phyloP scores from a whole-genome alignment of 2,329 filamentous ascomycete genomes.

The Zymoseptoria ardabiliae region DNA sequence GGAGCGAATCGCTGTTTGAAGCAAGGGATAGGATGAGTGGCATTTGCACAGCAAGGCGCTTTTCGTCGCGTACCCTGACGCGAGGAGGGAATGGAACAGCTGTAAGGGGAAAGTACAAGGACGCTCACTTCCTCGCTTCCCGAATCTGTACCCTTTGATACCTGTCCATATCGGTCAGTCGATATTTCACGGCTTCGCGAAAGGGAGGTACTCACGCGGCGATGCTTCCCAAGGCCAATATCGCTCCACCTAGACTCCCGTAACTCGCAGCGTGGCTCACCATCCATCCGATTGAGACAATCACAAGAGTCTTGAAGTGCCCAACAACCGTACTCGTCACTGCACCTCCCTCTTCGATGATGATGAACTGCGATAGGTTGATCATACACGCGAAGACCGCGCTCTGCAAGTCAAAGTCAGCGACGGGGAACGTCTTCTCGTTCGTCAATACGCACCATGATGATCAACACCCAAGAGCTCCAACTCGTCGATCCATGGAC shows the following conservation, averaged over 20 bases:
- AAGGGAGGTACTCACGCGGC: conserved; percentile 18
- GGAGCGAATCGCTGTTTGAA: background rate
- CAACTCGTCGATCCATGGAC: conserved; percentile 46
- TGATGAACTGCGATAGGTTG: conserved; percentile 40
- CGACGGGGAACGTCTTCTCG: background rate
- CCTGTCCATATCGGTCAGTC: too few relatives aligned
- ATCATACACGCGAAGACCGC: conserved; percentile 57
- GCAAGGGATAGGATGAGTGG: conserved; percentile 1
- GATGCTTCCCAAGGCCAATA: conserved; percentile 28
- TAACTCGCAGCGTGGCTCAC: conserved; percentile 20
- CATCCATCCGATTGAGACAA: conserved; percentile 28
- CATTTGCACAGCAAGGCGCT: conserved; percentile 6
- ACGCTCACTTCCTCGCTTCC: too few relatives aligned
- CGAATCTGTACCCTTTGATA: too few relatives aligned
- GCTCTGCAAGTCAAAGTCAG: conserved; percentile 39
- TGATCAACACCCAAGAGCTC: conserved; percentile 39
- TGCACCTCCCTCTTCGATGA: conserved; percentile 28
- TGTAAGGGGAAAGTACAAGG: too few relatives aligned
- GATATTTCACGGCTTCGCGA: too few relatives aligned
- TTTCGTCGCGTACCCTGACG: too few relatives aligned
- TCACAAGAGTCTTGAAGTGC: conserved; percentile 30
- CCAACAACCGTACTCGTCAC: conserved; percentile 31
- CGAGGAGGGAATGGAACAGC: too few relatives aligned
- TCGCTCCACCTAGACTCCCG: conserved; percentile 25
- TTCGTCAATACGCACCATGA: conserved; percentile 41